phyloP scores from a whole-genome alignment of 2,329 filamentous ascomycete species.

The Phialophora macrospora region DNA sequence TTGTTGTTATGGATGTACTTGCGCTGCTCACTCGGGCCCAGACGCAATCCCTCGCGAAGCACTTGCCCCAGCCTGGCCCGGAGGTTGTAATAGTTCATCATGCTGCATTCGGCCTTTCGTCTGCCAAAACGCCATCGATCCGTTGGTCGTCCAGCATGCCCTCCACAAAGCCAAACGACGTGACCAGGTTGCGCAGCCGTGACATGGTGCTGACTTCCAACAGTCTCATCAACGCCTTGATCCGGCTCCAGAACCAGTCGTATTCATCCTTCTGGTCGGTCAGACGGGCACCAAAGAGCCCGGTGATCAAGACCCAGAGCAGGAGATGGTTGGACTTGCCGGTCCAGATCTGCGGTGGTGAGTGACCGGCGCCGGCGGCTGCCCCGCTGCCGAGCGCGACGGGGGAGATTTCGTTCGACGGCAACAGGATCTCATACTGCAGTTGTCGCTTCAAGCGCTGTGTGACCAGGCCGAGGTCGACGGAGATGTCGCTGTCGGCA shows the following conservation, averaged over 20 bases:
- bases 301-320: conserved; percentile 27
- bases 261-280: conserved; percentile 10
- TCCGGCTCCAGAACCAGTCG: conserved; percentile 20
- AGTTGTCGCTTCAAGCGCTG: conserved; percentile 22
- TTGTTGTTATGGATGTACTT: no score
- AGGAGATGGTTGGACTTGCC: conserved; percentile 21
- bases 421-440: conserved; percentile 27
- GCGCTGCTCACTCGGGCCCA: no score
- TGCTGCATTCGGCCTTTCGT: not conserved
- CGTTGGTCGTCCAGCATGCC: conserved; percentile 20
- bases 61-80: no score
- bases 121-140: conserved; percentile 2
- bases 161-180: conserved; percentile 20
- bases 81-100: no score
- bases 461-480: conserved; percentile 3
- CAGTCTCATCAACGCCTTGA: conserved; percentile 6
- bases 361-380: not conserved
- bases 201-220: conserved; percentile 12
- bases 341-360: conserved; percentile 18
- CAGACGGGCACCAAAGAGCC: conserved; percentile 10
- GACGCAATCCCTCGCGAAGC: no score
- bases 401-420: conserved; percentile 15
- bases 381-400: not conserved
- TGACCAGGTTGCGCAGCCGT: conserved; percentile 10
- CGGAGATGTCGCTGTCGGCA: not conserved